Percentiles rank a stretch among this genome's conserved stretches.
phyloP scores from a whole-genome alignment of 352 stramenopile genomes.

The Globisporangium lucens region DNA sequence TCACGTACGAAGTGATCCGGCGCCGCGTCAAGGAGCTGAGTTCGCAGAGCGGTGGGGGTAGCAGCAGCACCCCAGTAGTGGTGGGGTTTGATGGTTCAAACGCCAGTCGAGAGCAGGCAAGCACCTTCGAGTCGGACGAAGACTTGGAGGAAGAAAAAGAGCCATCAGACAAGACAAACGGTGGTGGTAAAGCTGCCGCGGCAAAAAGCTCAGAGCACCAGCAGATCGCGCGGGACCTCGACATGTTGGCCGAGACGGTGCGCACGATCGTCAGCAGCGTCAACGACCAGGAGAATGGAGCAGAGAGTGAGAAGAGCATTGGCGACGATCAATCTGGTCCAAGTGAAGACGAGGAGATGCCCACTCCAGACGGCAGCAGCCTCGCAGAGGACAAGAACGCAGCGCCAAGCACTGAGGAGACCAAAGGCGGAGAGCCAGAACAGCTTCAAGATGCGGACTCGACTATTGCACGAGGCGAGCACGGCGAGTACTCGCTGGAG shows the following conservation, averaged over 20 bases:
- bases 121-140: neutral
- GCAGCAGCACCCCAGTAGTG: neutral
- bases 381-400: neutral
- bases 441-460: neutral
- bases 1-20: conserved; percentile 29
- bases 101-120: neutral
- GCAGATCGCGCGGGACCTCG: conserved; percentile 35
- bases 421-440: neutral
- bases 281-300: neutral
- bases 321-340: neutral
- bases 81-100: neutral
- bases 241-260: conserved; percentile 63
- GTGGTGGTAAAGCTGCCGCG: neutral
- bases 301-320: neutral
- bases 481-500: conserved; percentile 23
- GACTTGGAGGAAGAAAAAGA: neutral
- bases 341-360: neutral
- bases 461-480: neutral
- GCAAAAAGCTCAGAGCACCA: conserved; percentile 1
- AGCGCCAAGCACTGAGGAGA: neutral
- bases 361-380: neutral
- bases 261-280: conserved; percentile 43
- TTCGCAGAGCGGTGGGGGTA: neutral
- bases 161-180: neutral
- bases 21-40: conserved; percentile 22